Evolutionary conservation across 805 yeast genomes (phyloP).

Genomic region (Zygosaccharomyces gambellarensis): DNA sequence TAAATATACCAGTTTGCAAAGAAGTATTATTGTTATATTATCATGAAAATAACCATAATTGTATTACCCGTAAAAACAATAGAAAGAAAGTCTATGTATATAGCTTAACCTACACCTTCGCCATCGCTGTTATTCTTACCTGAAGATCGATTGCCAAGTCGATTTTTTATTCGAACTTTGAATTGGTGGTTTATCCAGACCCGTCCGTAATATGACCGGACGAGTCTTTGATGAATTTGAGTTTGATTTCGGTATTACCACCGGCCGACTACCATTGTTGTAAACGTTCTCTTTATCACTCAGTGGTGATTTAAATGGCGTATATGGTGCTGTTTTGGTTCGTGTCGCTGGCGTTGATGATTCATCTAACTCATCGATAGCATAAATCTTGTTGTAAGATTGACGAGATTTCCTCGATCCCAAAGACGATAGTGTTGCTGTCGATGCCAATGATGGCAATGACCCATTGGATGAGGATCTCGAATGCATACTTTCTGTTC

Average conservation of each 20-base stretch:
- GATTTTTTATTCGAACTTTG: slow-evolving; percentile 15
- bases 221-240: slow-evolving; percentile 9
- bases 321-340: slow-evolving; percentile 8
- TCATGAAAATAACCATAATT: background rate
- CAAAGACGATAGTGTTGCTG: slow-evolving; percentile 32
- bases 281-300: slow-evolving; percentile 12
- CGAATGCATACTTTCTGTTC: slow-evolving; percentile 23
- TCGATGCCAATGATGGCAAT: slow-evolving; percentile 41
- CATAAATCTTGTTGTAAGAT: slow-evolving; percentile 12
- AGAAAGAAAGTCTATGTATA: background rate
- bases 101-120: background rate
- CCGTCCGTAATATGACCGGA: slow-evolving; percentile 19
- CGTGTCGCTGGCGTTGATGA: background rate
- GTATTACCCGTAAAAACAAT: background rate
- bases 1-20: background rate
- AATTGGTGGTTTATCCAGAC: slow-evolving; percentile 11
- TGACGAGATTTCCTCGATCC: slow-evolving; percentile 21
- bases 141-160: slow-evolving; percentile 22
- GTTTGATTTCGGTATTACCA: slow-evolving; percentile 6
- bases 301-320: slow-evolving; percentile 12
- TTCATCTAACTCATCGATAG: slow-evolving; percentile 15
- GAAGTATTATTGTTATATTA: background rate
- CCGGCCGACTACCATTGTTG: background rate
- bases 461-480: slow-evolving; percentile 34
- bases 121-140: slow-evolving; percentile 1